Evolutionary conservation across 2,329 filamentous ascomycete genomes (phyloP), one percentile per base, ranked within the genome.

Genomic region (Fusarium nygamai): DNA sequence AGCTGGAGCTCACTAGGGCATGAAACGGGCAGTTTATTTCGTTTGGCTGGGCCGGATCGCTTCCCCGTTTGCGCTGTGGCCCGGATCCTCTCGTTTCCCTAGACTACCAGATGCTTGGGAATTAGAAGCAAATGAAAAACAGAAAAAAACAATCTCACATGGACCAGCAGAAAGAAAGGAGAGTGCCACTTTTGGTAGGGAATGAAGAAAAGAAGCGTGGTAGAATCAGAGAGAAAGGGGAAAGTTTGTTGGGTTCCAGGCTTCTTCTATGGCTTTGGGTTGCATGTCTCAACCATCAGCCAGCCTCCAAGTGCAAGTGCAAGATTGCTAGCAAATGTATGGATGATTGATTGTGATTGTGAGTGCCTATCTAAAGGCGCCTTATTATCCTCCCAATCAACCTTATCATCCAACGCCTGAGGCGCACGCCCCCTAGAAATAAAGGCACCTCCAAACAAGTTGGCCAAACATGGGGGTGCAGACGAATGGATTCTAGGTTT

Each of bases 1-100:
- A 54, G 70, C 56, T 72, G 71, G 71, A 72, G 53, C 50, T 59
- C 63, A 51, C 69, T 56, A 44, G 69, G 73, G 72, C 73, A 46
- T 64, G 65, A 78, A 77, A 78, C 75, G 71, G 76, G 76, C 60
- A 71, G 57, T 74, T 58, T 69, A 68, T 75, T 73, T 78, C 71
- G 65, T 75, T 76, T 77, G 71, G 67, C 75, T 75, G 67, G 69
- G 56, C 72, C 76, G 76, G 73, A 64, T 77, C 68, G 68, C 64
- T 70, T 78, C 76, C 76, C 76, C 75, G 73, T 76, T 65, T 71
- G 41, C 62, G 62, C 69, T 67, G 71, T 74, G 64, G 67, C 56
- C 59, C 56, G 47, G 63, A 48, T 58, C 58, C 67, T 70, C 63
- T 76, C 65, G 71, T 78, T 68, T 75, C 76, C 76, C 71, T 77